Conservation (phyloP, 148 eudicot species). For the Agrostemma githago region DNA sequence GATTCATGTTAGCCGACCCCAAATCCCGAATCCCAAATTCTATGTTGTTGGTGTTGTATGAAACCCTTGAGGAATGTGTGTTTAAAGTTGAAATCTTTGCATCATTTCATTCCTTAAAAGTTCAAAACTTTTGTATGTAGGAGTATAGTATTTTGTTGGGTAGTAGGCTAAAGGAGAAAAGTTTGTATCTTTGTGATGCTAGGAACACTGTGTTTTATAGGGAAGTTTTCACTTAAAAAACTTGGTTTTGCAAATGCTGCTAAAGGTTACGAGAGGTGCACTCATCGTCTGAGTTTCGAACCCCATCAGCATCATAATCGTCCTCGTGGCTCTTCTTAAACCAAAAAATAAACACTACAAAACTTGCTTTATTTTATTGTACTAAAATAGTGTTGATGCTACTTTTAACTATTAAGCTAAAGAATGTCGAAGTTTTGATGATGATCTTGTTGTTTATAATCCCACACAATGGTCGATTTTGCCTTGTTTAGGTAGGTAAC, state of each 20-base stretch:
- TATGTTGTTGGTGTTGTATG: too few species aligned
- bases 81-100: neutral
- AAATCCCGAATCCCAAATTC: too few species aligned
- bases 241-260: too few species aligned
- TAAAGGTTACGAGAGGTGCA: too few species aligned
- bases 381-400: neutral
- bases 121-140: neutral
- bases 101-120: conserved; percentile 4
- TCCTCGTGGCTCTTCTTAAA: too few species aligned
- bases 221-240: neutral
- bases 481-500: neutral
- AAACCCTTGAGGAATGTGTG: conserved; percentile 1
- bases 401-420: neutral
- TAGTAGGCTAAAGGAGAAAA: neutral
- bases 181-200: neutral
- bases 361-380: neutral
- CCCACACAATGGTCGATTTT: neutral
- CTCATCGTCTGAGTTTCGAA: too few species aligned
- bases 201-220: neutral
- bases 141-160: neutral
- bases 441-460: neutral
- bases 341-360: neutral
- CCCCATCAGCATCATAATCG: too few species aligned
- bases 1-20: too few species aligned
- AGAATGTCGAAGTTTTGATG: neutral